phyloP scores from a whole-genome alignment of 306 rosid species.

The Pterocarpus santalinus region DNA sequence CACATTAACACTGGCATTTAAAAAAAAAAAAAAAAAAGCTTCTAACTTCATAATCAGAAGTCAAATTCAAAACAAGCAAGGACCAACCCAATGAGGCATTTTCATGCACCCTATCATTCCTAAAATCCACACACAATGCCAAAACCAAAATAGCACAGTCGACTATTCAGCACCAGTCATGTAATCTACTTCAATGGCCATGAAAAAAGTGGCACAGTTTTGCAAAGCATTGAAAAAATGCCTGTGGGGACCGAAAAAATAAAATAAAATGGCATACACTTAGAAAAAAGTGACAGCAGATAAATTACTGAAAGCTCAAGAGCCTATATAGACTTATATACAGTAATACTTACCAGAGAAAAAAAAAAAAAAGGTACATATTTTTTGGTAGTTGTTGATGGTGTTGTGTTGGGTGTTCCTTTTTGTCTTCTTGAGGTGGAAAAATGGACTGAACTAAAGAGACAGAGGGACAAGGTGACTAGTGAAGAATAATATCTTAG shows the following conservation, averaged over 20 bases:
- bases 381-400: neutral
- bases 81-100: neutral
- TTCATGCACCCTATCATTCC: slow-evolving; percentile 17
- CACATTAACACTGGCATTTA: slow-evolving; percentile 4
- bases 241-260: slow-evolving; percentile 39
- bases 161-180: neutral
- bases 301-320: neutral
- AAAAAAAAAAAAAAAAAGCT: too few species aligned
- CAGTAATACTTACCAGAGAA: slow-evolving; percentile 18
- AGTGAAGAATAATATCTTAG: neutral
- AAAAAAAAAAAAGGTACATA: neutral
- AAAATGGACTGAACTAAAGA: slow-evolving; percentile 31
- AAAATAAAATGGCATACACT: slow-evolving; percentile 13
- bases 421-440: slow-evolving; percentile 37
- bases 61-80: slow-evolving; percentile 13
- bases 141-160: slow-evolving; percentile 2
- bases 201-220: slow-evolving; percentile 3
- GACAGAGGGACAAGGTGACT: slow-evolving; percentile 26
- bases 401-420: neutral
- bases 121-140: slow-evolving; percentile 21
- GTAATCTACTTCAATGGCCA: slow-evolving; percentile 27
- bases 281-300: slow-evolving; percentile 11
- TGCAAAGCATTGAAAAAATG: slow-evolving; percentile 35
- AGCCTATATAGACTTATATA: neutral
- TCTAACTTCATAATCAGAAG: neutral